Evolutionary conservation across 2,329 filamentous ascomycete genomes (phyloP), one percentile per base, ranked within the genome.

Genomic region (Alternaria postmessia): DNA sequence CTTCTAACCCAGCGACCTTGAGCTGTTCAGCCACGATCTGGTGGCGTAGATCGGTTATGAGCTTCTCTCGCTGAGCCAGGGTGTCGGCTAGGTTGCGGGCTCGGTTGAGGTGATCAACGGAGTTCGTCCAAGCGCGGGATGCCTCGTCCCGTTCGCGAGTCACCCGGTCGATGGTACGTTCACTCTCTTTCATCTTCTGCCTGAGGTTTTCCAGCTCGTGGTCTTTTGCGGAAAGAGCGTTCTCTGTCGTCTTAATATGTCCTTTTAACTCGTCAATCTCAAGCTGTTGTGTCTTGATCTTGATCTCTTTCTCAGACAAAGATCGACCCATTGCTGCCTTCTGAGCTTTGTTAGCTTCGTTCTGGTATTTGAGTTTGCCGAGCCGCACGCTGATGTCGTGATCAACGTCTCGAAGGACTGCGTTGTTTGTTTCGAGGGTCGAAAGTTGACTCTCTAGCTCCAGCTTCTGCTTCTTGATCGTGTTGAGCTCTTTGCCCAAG

Each of bases 291-390:
- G 58, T 57, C 53, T 67, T 63, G 26, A 70, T 61, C 41, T 63
- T 46, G 0, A 56, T 48, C 5, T 71, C 66, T 18, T 68, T 67
- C 28, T 67, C 51, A 5, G 54, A 53, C 7, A 74, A n/a, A 4
- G 61, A 39, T 1, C 64, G 62, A 39, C 57, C 61, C 70, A 73
- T 70, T 0, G 49, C 52, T 12, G 65, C 60, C 32, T 64, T 71
- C 18, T 68, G 62, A 1, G 59, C 58, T 38, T 62, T 67, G 48
- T 67, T 71, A 18, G 34, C 26, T 12, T 69, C 61, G 8, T 70
- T 62, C 20, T 69, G 69, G 38, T 62, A 68, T 2, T 44, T 54
- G 3, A 72, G 55, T n/a, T 58, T 48, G 7, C 64, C 65, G 3
- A 71, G 34, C n/a, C 62, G 54, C 30, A 42, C 41, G 5, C 38